Percentiles rank a stretch among this genome's conserved stretches.
phyloP scores from a whole-genome alignment of 495 filamentous ascomycete genomes.

The Aspergillus funiculosus region DNA sequence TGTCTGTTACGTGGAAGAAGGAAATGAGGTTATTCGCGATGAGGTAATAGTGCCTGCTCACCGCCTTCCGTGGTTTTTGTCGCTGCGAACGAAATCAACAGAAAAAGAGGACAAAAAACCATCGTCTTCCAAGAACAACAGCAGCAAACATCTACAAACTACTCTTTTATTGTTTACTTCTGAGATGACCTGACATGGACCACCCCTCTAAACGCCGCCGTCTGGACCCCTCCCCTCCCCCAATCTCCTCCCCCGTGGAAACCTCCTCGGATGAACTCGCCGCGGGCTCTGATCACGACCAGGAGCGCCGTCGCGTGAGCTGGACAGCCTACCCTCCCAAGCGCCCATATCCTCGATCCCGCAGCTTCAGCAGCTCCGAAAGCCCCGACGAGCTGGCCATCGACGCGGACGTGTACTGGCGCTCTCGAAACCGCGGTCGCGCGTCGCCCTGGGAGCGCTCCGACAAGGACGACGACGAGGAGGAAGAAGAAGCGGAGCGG shows the following conservation, averaged over 20 bases:
- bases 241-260: conserved; percentile 33
- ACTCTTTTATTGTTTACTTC: not conserved
- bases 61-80: conserved; percentile 5
- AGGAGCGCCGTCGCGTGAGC: conserved; percentile 38
- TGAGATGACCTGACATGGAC: conserved; percentile 29
- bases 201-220: conserved; percentile 53
- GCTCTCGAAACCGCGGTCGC: conserved; percentile 28
- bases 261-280: conserved; percentile 52
- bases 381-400: conserved; percentile 44
- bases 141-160: not conserved
- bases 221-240: conserved; percentile 31
- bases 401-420: conserved; percentile 40
- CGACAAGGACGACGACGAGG: conserved; percentile 7
- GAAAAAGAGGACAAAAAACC: not conserved
- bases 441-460: conserved; percentile 20
- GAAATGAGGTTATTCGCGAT: not conserved
- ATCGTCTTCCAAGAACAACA: not conserved
- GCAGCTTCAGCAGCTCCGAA: conserved; percentile 32
- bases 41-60: not conserved
- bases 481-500: not conserved
- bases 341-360: conserved; percentile 30
- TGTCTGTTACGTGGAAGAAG: not conserved
- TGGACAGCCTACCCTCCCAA: conserved; percentile 36
- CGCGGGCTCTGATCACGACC: conserved; percentile 38
- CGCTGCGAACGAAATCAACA: not conserved